phyloP scores from a whole-genome alignment of 2,329 filamentous ascomycete species.

The Colletotrichum spinosum region DNA sequence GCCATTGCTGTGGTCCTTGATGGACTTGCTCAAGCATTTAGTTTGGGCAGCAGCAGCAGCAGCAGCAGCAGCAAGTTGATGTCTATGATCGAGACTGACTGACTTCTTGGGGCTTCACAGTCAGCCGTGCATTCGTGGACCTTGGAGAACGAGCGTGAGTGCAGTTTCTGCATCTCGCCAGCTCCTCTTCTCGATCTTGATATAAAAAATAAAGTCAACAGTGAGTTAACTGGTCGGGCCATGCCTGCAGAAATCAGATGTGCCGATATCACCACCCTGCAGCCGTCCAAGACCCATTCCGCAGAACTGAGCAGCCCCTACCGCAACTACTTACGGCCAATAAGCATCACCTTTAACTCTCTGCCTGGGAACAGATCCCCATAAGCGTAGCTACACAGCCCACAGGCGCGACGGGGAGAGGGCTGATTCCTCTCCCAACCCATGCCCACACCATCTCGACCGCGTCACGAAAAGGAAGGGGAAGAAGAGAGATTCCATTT shows the following conservation, averaged over 20 bases:
- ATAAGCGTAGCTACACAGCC: slow-evolving; percentile 11
- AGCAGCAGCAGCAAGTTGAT: neutral
- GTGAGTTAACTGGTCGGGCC: neutral
- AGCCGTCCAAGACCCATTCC: neutral
- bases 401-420: neutral
- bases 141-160: neutral
- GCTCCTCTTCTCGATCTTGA: neutral
- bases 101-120: too few relatives aligned
- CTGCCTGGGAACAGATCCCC: neutral
- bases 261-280: neutral
- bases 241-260: too few relatives aligned
- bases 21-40: too few relatives aligned
- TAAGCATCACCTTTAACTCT: neutral
- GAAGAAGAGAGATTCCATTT: slow-evolving; percentile 3
- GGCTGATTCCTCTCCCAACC: neutral
- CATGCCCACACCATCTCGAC: neutral
- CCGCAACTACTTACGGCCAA: neutral
- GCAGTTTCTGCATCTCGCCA: too few relatives aligned
- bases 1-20: slow-evolving; percentile 9
- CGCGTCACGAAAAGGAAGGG: neutral
- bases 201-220: slow-evolving; percentile 16
- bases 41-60: too few relatives aligned
- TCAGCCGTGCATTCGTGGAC: neutral
- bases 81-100: too few relatives aligned
- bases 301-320: too few relatives aligned